phyloP scores from a whole-genome alignment of 2,329 filamentous ascomycete genomes.

The Daldinia eschscholtzii region DNA sequence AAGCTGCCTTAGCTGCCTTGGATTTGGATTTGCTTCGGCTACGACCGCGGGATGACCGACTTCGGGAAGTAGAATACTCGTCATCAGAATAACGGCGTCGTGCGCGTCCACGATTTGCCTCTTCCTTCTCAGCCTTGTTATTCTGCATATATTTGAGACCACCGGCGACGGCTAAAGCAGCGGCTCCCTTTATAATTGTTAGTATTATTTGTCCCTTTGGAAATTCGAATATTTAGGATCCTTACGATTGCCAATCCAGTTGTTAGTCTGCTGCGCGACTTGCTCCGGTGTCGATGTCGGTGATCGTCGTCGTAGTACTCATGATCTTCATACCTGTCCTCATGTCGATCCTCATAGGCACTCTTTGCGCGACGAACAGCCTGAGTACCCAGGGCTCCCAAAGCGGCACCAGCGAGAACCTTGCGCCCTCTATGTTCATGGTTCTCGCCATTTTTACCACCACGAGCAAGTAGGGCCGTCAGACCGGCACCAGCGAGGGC shows the following conservation, averaged over 20 bases:
- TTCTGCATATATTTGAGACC: conserved; percentile 73
- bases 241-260: conserved; percentile 71
- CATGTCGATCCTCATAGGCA: conserved; percentile 68
- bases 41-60: conserved; percentile 59
- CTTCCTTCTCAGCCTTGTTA: conserved; percentile 71
- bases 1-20: conserved; percentile 66
- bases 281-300: conserved; percentile 56
- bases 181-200: conserved; percentile 57
- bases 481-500: conserved; percentile 73
- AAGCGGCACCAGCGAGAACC: conserved; percentile 70
- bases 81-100: conserved; percentile 61
- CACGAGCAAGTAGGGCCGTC: conserved; percentile 69
- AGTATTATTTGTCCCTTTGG: conserved; percentile 5
- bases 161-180: conserved; percentile 73
- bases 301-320: conserved; percentile 55
- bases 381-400: conserved; percentile 73
- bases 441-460: conserved; percentile 64
- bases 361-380: conserved; percentile 71
- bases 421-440: conserved; percentile 68
- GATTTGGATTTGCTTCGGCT: conserved; percentile 56
- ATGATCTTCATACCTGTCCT: conserved; percentile 54
- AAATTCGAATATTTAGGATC: background rate
- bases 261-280: conserved; percentile 62
- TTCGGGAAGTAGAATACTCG: conserved; percentile 61
- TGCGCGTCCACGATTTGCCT: conserved; percentile 68